Evolutionary conservation across 2,329 filamentous ascomycete genomes (phyloP).

Genomic region (Colletotrichum coccodes): DNA sequence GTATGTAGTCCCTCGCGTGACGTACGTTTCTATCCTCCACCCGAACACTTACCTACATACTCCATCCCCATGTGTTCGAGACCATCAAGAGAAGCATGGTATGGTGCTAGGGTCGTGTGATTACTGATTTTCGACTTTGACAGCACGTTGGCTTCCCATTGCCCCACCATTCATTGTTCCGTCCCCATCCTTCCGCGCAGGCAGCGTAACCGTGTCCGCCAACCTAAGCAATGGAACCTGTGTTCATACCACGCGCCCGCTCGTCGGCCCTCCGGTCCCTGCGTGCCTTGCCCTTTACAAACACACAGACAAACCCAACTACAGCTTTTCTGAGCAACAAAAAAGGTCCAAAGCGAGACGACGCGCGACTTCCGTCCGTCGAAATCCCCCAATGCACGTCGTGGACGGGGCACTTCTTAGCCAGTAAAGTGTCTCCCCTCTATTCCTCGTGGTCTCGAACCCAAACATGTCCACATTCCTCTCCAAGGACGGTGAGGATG

Average conservation of each 20-base stretch:
- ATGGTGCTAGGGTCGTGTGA: not conserved
- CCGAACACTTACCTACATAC: not conserved
- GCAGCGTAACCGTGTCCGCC: no score
- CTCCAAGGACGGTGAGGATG: no score
- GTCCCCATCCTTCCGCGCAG: no score
- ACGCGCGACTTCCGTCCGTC: no score
- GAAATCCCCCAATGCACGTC: not conserved
- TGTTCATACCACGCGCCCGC: not conserved
- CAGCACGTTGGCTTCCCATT: no score
- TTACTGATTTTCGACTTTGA: no score
- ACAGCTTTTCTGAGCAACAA: not conserved
- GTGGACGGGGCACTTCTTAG: not conserved
- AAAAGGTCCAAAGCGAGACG: not conserved
- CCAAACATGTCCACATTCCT: not conserved
- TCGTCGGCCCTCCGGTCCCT: no score
- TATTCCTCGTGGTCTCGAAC: not conserved
- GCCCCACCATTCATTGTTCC: no score
- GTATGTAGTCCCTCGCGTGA: not conserved
- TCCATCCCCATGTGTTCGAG: not conserved
- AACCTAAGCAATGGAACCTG: not conserved
- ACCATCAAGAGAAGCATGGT: not conserved
- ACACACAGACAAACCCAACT: not conserved
- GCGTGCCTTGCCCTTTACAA: not conserved
- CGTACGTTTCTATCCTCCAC: not conserved
- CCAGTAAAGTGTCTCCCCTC: not conserved